Base-by-base conservation (phyloP, 2,329 filamentous ascomycete species). In the Colletotrichum sp. region DNA sequence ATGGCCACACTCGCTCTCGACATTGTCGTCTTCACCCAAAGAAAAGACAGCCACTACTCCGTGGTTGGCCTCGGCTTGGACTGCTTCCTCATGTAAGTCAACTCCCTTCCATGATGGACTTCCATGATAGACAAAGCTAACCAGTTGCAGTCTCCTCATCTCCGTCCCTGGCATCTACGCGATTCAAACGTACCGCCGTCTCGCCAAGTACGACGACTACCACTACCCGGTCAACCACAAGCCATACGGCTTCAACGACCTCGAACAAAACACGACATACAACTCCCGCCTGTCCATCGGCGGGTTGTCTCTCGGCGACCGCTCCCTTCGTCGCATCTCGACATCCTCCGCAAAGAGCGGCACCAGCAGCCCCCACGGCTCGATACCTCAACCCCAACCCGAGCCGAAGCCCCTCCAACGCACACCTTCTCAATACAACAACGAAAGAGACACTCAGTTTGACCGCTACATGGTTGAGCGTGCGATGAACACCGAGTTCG, bases 181-280 rank as follows among this genome's bases (percentile, higher is more conserved):
- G 24, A 78, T 88, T 67, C 78, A 84, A 65, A 85, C 83, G 32
- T 90, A 90, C 82, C 87, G 87, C 67, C 87, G 88, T 18, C 82
- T 90, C 15, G 82, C 87, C 24, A 80, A 84, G 34, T 88, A 89
- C 79, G 88, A 91, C 78, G 87, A 89, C 78, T 89, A 91, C 77
- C 82, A 87, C 75, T 84, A 88, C 52, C 86, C 89, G 10, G 82
- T 85, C 75, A 89, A 90, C 81, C 83, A 87, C 75, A 90, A 90
- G 78, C 82, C 84, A 18, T 90, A 86, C 78, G 88, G 88, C 57
- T 90, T 86, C 82, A 79, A 78, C 77, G 77, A 79, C 72, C 72
- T 80, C 52, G 77, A 81, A 77, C 78, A 60, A 77, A 76, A 34
- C 77, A 57, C 74, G 2, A 78, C 15, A 30, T 77, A 30, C 57